Evolutionary conservation across 768 basidiomycete species (phyloP).

Genomic region (Pleurotus salmoneostramineus): DNA sequence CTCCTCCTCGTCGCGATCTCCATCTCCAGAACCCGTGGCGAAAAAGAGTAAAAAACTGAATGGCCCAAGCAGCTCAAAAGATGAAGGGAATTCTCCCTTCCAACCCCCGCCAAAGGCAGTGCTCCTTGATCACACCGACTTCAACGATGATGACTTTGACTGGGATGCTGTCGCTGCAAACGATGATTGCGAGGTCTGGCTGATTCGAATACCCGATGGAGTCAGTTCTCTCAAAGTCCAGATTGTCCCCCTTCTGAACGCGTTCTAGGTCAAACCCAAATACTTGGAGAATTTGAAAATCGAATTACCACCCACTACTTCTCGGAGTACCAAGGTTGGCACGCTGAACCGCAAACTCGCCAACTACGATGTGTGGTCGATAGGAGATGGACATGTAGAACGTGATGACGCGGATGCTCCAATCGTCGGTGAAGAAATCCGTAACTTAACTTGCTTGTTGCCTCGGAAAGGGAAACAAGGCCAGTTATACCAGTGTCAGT

Average conservation of each 20-base stretch:
- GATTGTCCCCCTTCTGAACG: background rate
- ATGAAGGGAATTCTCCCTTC: slow-evolving; percentile 28
- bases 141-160: slow-evolving; percentile 55
- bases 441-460: slow-evolving; percentile 54
- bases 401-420: slow-evolving; percentile 27
- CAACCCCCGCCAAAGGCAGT: slow-evolving; percentile 51
- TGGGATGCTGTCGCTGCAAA: slow-evolving; percentile 58
- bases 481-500: slow-evolving; percentile 50
- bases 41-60: too few species aligned
- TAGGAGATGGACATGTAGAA: slow-evolving; percentile 27
- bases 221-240: slow-evolving; percentile 31
- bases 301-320: slow-evolving; percentile 34
- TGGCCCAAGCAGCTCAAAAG: too few species aligned
- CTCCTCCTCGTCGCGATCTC: too few species aligned
- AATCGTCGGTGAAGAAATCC: slow-evolving; percentile 62
- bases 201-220: slow-evolving; percentile 64
- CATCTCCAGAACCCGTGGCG: too few species aligned
- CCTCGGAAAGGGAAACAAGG: slow-evolving; percentile 62
- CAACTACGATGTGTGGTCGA: slow-evolving; percentile 63
- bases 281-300: slow-evolving; percentile 52
- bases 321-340: slow-evolving; percentile 38
- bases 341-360: slow-evolving; percentile 48
- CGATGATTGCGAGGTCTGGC: slow-evolving; percentile 65
- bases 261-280: slow-evolving; percentile 57
- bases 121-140: slow-evolving; percentile 36